Evolutionary conservation across 164 flowering plant species (phyloP), one percentile per base, ranked within the genome.

Genomic region (Houttuynia cordata): DNA sequence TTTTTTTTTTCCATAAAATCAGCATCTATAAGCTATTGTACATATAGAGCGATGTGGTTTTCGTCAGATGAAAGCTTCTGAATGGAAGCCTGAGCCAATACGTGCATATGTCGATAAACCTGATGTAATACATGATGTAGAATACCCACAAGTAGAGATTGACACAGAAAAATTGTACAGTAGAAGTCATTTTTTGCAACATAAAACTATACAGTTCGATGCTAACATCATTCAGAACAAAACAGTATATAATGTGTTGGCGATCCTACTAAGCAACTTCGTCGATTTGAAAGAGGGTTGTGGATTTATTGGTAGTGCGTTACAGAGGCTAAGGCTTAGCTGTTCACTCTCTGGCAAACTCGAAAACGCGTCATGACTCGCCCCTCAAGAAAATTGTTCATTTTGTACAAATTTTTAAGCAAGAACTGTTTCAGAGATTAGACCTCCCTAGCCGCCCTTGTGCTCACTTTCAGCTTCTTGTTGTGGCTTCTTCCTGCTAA

Each of bases 351-450:
- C 65, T 55, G 24, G 57, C 54, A 54, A 39, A 49, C 50, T 39
- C 47, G 49, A 62, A 62, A 62, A 62, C 65, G 65, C 65, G 65
- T 62, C 41, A 55, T 20, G 65, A 42, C 65, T 62, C 59, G 39
- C 41, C 49, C 65, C 51, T 62, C 59, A 41, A 41, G 51, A 23
- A 22, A 15, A 9, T 42, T 62, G 10, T 10, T 62, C 39, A 2
- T 12, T 45, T 45, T 45, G 13, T 45, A 8, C 12, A 45, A n/a
- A n/a, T n/a, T 30, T 30, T 45, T 45, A 45, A 17, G 14, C 17
- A 42, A 24, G 18, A 41, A 18, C n/a, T 18, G 25, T n/a, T 54
- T 62, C 49, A 45, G 49, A 45, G 49, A 8, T 54, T 58, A 24
- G 10, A 55, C 52, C 51, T 62, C 51, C 41, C 17, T 14, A 42